Percentiles rank a stretch among this genome's conserved stretches.
phyloP scores from a whole-genome alignment of 1,284 basidiomycete genomes.

The Hortiboletus rubellus region DNA sequence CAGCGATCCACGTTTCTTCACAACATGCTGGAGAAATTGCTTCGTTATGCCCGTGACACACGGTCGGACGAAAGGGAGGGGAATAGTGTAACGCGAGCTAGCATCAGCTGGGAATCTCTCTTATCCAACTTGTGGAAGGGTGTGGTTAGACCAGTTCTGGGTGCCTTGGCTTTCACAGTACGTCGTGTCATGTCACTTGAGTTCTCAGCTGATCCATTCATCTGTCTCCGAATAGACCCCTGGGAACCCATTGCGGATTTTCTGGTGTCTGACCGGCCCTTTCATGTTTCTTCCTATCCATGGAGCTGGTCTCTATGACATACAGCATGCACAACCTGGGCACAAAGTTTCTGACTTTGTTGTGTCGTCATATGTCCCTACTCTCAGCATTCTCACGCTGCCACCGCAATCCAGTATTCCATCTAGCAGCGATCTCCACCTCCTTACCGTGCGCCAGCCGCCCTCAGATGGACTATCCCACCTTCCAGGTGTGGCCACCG shows the following conservation, averaged over 20 bases:
- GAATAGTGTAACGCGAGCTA: too few relatives aligned
- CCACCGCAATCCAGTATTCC: too few relatives aligned
- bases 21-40: background rate
- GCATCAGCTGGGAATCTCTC: background rate
- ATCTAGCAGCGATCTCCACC: background rate
- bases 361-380: conserved; percentile 13
- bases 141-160: conserved; percentile 8
- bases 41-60: background rate
- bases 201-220: background rate
- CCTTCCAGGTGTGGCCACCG: conserved; percentile 3
- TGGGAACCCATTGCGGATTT: conserved; percentile 5
- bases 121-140: background rate
- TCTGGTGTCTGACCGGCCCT: conserved; percentile 16
- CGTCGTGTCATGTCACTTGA: background rate
- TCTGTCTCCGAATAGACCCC: background rate
- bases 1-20: background rate
- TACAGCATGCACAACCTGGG: background rate
- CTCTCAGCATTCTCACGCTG: conserved; percentile 2
- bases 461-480: conserved; percentile 2
- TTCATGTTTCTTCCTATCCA: conserved; percentile 16
- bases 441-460: conserved; percentile 13
- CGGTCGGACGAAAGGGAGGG: too few relatives aligned
- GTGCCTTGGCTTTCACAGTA: background rate
- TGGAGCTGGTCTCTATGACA: conserved; percentile 9
- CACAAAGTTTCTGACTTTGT: conserved; percentile 9